These are phyloP conservation scores for Plasmodium knowlesi DNA, from an alignment of 169 alveolate species.

Conservation along the genomic window DNA sequence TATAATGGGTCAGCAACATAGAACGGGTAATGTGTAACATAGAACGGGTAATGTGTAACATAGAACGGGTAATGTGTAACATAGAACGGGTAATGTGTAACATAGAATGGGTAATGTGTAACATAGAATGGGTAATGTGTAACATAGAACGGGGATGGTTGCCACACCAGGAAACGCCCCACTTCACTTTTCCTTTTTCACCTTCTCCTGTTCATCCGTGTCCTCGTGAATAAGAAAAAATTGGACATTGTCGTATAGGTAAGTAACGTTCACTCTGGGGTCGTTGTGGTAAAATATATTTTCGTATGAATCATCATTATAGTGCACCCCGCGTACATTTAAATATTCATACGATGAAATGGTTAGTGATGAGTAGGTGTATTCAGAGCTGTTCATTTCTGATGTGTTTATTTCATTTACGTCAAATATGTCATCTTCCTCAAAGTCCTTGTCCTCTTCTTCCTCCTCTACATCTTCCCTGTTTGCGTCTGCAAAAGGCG, in stretches of 20 bases:
- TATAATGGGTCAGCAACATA: background rate
- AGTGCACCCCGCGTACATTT: constrained; percentile 21
- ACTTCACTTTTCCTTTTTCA: background rate
- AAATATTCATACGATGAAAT: constrained; percentile 35
- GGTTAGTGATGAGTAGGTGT: constrained; percentile 65
- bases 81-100: background rate
- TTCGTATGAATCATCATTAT: constrained; percentile 45
- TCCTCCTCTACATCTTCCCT: background rate
- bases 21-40: background rate
- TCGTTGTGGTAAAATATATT: constrained; percentile 44
- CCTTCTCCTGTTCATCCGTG: background rate
- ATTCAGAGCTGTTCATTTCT: constrained; percentile 54
- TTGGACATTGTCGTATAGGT: constrained; percentile 24
- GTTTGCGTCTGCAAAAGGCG: background rate
- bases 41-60: background rate
- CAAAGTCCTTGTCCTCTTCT: background rate
- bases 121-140: background rate
- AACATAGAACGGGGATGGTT: background rate
- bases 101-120: background rate
- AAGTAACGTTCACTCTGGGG: constrained; percentile 48
- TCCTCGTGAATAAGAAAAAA: constrained; percentile 25
- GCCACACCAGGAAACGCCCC: background rate
- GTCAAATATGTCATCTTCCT: constrained; percentile 39
- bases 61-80: background rate
- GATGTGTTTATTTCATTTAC: background rate